These are phyloP conservation scores for Heritiera fomes DNA, from an alignment of 345 rosid genomes.

Conservation along the genomic window DNA sequence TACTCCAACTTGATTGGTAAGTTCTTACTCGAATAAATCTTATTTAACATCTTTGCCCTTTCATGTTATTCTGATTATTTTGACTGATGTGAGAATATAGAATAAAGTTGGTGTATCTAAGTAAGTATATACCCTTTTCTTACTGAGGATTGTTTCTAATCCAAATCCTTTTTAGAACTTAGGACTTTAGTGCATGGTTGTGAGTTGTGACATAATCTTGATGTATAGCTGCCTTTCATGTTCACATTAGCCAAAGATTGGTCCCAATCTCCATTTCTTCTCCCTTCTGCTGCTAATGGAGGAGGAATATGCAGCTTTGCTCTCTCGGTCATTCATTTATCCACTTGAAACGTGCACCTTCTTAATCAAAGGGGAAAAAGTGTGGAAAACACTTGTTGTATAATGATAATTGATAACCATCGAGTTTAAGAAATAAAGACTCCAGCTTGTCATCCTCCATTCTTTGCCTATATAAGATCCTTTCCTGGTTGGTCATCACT, in stretches of 20 bases:
- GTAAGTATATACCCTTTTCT: too few species aligned
- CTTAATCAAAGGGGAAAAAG: neutral
- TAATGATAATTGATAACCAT: neutral
- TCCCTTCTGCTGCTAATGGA: neutral
- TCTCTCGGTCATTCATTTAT: neutral
- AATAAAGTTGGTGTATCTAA: too few species aligned
- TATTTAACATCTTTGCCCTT: too few species aligned
- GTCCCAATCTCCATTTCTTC: neutral
- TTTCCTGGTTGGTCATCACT: neutral
- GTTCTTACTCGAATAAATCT: too few species aligned
- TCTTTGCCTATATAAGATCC: neutral
- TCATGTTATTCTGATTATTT: too few species aligned
- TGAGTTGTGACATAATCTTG: too few species aligned
- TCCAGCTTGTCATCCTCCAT: too few species aligned
- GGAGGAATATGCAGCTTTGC: neutral
- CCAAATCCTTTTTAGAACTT: too few species aligned
- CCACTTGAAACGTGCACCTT: conserved; percentile 5
- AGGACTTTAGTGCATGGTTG: too few species aligned
- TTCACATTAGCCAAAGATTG: neutral
- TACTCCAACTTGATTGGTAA: neutral
- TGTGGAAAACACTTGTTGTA: neutral
- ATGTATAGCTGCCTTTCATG: neutral
- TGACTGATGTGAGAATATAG: too few species aligned
- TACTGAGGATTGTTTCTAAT: too few species aligned
- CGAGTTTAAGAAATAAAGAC: too few species aligned